Conservation (phyloP, 768 basidiomycete species). For the Tricholoma matsutake region DNA sequence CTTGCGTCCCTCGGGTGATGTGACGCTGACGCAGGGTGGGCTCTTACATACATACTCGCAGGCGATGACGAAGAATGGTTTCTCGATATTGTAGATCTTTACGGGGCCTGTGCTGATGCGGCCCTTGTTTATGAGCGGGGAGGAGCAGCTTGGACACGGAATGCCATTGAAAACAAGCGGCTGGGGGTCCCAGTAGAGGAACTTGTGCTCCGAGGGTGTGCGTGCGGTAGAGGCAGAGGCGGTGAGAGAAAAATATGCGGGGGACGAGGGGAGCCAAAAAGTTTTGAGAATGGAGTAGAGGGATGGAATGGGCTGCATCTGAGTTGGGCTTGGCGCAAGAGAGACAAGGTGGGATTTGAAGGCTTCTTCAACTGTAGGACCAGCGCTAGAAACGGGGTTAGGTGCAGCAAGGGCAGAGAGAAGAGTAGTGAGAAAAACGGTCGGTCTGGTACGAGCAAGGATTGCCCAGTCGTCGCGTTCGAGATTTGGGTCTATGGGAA, state of each 20-base stretch:
- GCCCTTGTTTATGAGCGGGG: constrained; percentile 62
- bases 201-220: constrained; percentile 69
- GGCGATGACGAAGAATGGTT: constrained; percentile 82
- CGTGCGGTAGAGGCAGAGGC: constrained; percentile 67
- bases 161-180: constrained; percentile 83
- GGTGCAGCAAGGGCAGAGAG: constrained; percentile 59
- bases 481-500: constrained; percentile 51
- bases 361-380: constrained; percentile 69
- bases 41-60: constrained; percentile 73
- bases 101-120: constrained; percentile 72
- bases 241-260: constrained; percentile 72
- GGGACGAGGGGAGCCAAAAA: constrained; percentile 81
- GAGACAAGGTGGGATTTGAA: constrained; percentile 76
- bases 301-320: constrained; percentile 56
- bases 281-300: constrained; percentile 78
- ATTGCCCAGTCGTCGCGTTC: constrained; percentile 64
- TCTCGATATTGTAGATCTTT: constrained; percentile 77
- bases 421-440: constrained; percentile 54
- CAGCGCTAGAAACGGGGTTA: constrained; percentile 57
- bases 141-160: constrained; percentile 62
- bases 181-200: constrained; percentile 86
- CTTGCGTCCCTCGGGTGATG: constrained; percentile 52
- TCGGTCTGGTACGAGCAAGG: constrained; percentile 52
- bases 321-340: constrained; percentile 46
- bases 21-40: constrained; percentile 39